phyloP scores from a whole-genome alignment of 176 grass and related monocot genomes.

The Hordeum marinum region DNA sequence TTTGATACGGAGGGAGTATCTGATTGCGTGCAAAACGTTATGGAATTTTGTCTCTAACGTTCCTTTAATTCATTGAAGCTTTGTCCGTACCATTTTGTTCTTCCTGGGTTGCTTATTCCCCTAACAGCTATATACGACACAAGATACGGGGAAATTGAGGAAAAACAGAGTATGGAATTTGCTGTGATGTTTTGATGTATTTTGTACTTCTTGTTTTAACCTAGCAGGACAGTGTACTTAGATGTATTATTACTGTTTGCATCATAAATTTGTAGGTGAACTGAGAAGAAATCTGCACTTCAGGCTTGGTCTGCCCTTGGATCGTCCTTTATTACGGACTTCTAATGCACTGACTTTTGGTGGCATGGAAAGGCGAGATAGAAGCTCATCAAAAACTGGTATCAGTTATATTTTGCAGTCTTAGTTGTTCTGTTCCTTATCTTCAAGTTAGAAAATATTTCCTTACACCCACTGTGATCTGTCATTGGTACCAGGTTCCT shows the following conservation, averaged over 20 bases:
- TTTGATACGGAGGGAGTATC: not conserved
- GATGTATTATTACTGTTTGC: not conserved
- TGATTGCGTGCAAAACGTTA: not conserved
- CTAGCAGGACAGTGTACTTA: not conserved
- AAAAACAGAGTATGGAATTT: conserved; percentile 74
- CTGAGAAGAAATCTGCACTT: conserved; percentile 85
- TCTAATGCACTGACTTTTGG: conserved; percentile 70
- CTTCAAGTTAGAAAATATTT: conserved; percentile 3
- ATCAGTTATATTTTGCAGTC: not conserved
- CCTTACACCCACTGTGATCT: conserved; percentile 1
- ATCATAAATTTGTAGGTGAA: conserved; percentile 41
- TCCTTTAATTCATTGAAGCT: conserved; percentile 43
- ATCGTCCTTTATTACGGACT: conserved; percentile 75
- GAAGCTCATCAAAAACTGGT: conserved; percentile 32
- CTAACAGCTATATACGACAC: conserved; percentile 84
- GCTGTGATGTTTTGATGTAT: not conserved
- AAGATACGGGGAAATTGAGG: conserved; percentile 89
- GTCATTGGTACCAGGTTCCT: conserved; percentile 37
- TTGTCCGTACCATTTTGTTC: conserved; percentile 78
- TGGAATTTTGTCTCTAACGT: not conserved
- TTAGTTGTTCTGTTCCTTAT: not conserved
- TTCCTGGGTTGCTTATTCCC: conserved; percentile 65
- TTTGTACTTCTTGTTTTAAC: not conserved
- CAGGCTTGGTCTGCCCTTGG: conserved; percentile 76
- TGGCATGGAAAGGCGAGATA: conserved; percentile 26